phyloP scores from a whole-genome alignment of 805 yeast genomes.

The Ogataea kodamae region DNA sequence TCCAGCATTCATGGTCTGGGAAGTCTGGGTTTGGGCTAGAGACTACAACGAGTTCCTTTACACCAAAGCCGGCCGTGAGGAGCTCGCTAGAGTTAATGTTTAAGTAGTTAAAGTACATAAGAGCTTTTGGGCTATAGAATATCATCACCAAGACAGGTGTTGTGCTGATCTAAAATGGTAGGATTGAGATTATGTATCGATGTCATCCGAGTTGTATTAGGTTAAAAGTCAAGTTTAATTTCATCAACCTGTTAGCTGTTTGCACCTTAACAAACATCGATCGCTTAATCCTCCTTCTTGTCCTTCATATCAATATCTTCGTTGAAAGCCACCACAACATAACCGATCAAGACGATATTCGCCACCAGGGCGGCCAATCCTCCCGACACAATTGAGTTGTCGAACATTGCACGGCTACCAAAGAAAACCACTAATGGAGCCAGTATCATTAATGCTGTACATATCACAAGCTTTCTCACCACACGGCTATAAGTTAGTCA shows the following conservation, averaged over 20 bases:
- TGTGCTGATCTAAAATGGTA: too few species aligned
- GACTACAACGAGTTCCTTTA: conserved; percentile 90
- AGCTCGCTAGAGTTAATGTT: conserved; percentile 63
- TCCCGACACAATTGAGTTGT: conserved; percentile 65
- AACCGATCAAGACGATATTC: conserved; percentile 68
- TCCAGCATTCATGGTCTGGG: conserved; percentile 81
- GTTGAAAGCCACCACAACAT: conserved; percentile 68
- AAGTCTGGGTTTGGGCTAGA: conserved; percentile 81
- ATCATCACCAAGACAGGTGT: too few species aligned
- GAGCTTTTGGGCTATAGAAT: too few species aligned
- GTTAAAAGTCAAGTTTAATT: too few species aligned
- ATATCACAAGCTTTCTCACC: conserved; percentile 62
- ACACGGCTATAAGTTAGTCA: conserved; percentile 44
- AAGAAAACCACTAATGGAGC: conserved; percentile 67
- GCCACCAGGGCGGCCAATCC: conserved; percentile 79
- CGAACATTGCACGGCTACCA: conserved; percentile 26
- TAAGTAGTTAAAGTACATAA: too few species aligned
- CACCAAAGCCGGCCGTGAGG: conserved; percentile 97
- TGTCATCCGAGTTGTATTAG: too few species aligned
- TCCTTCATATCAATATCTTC: conserved; percentile 47
- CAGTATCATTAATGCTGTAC: conserved; percentile 73
- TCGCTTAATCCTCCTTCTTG: conserved; percentile 30
- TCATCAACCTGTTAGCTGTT: too few species aligned
- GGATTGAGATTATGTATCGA: too few species aligned
- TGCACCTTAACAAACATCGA: too few species aligned